Percentiles rank a stretch among this genome's conserved stretches.
Conservation (phyloP, 192 early-diverging fungal species). For the Backusella morwellensis region DNA sequence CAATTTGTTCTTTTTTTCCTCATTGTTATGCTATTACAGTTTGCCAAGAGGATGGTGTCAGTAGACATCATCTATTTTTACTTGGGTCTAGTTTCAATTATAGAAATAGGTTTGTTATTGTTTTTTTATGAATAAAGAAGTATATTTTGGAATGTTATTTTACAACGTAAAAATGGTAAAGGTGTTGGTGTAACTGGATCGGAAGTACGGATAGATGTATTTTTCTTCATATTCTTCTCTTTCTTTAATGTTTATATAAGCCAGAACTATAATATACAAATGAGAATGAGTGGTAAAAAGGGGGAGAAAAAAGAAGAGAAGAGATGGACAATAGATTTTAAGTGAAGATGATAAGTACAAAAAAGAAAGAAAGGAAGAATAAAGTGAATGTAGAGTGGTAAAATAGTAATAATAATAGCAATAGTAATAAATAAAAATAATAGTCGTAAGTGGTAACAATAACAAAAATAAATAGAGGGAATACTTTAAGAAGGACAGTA, state of each 20-base stretch:
- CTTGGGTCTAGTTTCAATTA: neutral
- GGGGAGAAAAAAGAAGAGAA: neutral
- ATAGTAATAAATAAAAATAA: neutral
- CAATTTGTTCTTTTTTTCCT: neutral
- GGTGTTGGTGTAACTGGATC: neutral
- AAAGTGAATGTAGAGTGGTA: neutral
- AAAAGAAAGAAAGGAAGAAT: neutral
- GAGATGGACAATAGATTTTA: neutral
- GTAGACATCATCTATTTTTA: neutral
- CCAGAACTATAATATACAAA: constrained; percentile 8
- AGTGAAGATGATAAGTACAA: constrained; percentile 2
- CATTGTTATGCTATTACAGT: neutral
- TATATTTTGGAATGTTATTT: neutral
- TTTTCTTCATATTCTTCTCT: constrained; percentile 1
- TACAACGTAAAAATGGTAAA: neutral
- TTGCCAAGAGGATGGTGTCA: neutral
- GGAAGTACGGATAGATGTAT: neutral
- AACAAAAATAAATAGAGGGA: neutral
- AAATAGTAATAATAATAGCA: neutral
- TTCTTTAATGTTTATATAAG: constrained; percentile 8
- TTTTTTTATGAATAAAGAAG: neutral
- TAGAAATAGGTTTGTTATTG: neutral
- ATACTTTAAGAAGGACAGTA: neutral
- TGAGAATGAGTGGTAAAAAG: neutral
- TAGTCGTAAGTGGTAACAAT: neutral